A percentile compares a stretch with the other conserved stretches of the same genome.
Conservation (phyloP, 23 red algal genomes). For the Gracilaria vermiculophylla region DNA sequence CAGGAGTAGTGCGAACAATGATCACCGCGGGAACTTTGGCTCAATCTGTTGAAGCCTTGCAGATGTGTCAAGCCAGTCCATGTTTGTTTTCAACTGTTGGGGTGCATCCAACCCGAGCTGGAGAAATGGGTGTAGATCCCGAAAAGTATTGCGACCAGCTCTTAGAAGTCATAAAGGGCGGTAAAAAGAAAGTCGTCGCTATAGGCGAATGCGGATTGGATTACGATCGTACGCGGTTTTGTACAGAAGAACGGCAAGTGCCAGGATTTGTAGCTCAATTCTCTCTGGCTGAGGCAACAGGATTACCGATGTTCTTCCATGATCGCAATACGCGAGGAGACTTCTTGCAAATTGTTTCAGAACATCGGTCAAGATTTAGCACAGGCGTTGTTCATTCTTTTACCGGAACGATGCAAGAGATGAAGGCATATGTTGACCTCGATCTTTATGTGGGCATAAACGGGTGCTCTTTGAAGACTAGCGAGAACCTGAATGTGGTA, state of each 20-base stretch:
- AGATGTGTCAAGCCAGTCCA: conserved; percentile 31
- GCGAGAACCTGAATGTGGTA: conserved; percentile 80
- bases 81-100: conserved; percentile 88
- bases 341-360: conserved; percentile 52
- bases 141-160: conserved; percentile 48
- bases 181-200: conserved; percentile 74
- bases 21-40: conserved; percentile 89
- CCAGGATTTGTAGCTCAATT: conserved; percentile 84
- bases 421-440: conserved; percentile 58
- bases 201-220: conserved; percentile 97
- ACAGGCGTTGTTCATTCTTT: conserved; percentile 93
- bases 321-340: conserved; percentile 82
- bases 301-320: conserved; percentile 92
- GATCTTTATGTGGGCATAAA: conserved; percentile 94
- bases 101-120: conserved; percentile 91
- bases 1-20: conserved; percentile 64
- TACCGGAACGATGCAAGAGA: conserved; percentile 82
- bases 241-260: conserved; percentile 62
- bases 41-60: conserved; percentile 65
- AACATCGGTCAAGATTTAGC: conserved; percentile 54
- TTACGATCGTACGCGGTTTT: conserved; percentile 86
- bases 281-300: conserved; percentile 62
- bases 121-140: conserved; percentile 39
- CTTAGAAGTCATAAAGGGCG: conserved; percentile 20
- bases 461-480: conserved; percentile 93